These are phyloP conservation scores for Arabidopsis lyrata DNA, from an alignment of 441 rosid genomes.

Conservation along the genomic window DNA sequence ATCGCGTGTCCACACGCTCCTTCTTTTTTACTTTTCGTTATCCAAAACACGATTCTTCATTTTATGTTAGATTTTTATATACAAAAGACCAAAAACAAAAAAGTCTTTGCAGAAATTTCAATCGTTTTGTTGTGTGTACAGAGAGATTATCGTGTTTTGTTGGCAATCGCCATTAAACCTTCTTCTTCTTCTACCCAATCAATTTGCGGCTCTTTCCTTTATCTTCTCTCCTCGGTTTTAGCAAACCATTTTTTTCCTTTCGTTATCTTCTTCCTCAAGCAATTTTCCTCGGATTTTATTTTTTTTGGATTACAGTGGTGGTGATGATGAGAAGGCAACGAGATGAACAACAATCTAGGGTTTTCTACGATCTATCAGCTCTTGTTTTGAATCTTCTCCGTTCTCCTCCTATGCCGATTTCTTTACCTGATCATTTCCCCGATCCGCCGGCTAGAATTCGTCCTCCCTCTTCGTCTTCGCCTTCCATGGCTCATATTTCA, in stretches of 20 bases:
- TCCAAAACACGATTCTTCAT: slow-evolving; percentile 30
- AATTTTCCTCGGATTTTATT: neutral
- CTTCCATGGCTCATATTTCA: slow-evolving; percentile 57
- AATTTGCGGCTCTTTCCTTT: slow-evolving; percentile 1
- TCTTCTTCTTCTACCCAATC: slow-evolving; percentile 11
- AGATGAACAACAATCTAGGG: slow-evolving; percentile 69
- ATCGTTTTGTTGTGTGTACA: slow-evolving; percentile 1
- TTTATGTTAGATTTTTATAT: neutral
- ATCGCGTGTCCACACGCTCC: slow-evolving; percentile 22
- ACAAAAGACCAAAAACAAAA: neutral
- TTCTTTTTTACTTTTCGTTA: slow-evolving; percentile 22
- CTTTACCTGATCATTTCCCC: slow-evolving; percentile 53
- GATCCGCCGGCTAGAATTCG: slow-evolving; percentile 43
- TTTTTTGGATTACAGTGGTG: neutral
- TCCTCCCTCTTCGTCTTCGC: slow-evolving; percentile 13
- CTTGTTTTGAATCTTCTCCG: slow-evolving; percentile 73
- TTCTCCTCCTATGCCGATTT: slow-evolving; percentile 60
- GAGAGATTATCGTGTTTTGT: slow-evolving; percentile 6
- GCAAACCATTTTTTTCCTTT: neutral
- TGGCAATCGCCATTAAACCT: slow-evolving; percentile 16
- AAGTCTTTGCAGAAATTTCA: slow-evolving; percentile 17
- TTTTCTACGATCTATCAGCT: slow-evolving; percentile 69
- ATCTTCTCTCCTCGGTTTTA: slow-evolving; percentile 5
- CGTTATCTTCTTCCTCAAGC: slow-evolving; percentile 19
- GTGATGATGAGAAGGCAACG: slow-evolving; percentile 63